Conservation (phyloP, 768 basidiomycete species). For the Hemileccinum impolitum region DNA sequence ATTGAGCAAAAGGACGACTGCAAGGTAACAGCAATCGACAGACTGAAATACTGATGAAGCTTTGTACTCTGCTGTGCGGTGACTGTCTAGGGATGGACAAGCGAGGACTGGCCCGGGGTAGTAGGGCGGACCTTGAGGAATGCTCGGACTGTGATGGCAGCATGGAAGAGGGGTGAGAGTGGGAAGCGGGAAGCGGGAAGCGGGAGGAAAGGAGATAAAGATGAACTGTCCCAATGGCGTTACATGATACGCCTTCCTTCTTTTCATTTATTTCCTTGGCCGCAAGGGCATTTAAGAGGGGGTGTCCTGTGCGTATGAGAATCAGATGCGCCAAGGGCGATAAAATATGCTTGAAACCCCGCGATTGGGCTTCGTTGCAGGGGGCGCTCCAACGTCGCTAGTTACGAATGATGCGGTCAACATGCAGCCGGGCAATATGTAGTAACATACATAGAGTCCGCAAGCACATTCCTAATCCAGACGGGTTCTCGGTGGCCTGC, state of each 20-base stretch:
- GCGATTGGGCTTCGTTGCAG: not conserved
- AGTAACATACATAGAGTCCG: too few relatives aligned
- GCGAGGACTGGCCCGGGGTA: slow-evolving; percentile 2
- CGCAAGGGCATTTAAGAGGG: not conserved
- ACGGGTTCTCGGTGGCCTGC: too few relatives aligned
- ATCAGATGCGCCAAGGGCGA: not conserved
- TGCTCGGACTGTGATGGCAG: slow-evolving; percentile 1
- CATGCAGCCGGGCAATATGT: too few relatives aligned
- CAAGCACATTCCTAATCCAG: too few relatives aligned
- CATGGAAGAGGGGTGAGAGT: slow-evolving; percentile 13
- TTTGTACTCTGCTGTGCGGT: slow-evolving; percentile 21
- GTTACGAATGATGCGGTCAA: too few relatives aligned
- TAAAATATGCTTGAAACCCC: too few relatives aligned
- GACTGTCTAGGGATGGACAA: slow-evolving; percentile 10
- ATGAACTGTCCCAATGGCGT: not conserved
- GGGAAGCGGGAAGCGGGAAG: too few relatives aligned
- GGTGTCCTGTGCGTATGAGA: not conserved
- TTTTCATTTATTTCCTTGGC: not conserved
- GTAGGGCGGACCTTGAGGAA: slow-evolving; percentile 13
- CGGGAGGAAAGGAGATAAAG: not conserved
- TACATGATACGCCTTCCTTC: not conserved
- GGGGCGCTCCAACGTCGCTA: not conserved
- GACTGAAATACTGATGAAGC: slow-evolving; percentile 27
- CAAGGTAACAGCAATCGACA: not conserved
- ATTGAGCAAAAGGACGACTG: not conserved